Evolutionary conservation across 164 flowering plant species (phyloP), one percentile per base, ranked within the genome.

Genomic region (Piper longum): DNA sequence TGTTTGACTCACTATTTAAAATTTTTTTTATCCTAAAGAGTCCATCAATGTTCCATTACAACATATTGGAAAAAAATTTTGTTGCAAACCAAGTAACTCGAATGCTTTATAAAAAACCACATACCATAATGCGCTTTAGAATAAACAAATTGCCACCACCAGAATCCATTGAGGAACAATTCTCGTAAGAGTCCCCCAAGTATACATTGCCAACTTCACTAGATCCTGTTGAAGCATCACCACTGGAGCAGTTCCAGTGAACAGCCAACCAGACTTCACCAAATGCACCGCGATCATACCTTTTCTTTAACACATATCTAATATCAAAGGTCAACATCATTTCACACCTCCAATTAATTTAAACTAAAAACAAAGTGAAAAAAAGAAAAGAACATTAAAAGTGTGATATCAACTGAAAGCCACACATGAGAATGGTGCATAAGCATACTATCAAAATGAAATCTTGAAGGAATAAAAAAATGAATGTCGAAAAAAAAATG

Each of bases 251-350:
- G 65, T 90, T 82, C 95, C 95, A 86, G 66, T 81, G 76, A 74
- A 84, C 82, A 62, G 97, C 97, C 77, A 93, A 72, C 97, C 97
- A 93, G 73, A 91, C 99, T 77, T 93, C 99, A 72, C 99, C 99
- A 82, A 76, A 93, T 57, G 97, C 79, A 72, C 99, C 99, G 69
- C 86, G 96, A 62, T 79, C 91, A 81, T 84, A 93, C 69, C 85
- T 84, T 78, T 83, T 88, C 78, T 78, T 84, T 14, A 93, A 71
- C 2, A 79, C 72, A 72, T 93, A 93, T 80, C 99, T 91, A 69
- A 60, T 7, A n/a, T 1, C 1, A 1, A 39, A 60, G 36, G 36
- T 2, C 14, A 14, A 48, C 14, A 48, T 48, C 52, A 48, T 9
- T 48, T 5, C 14, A 5, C 14, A 48, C 2, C 14, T 9, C 9